Base-by-base conservation (phyloP, 2,329 filamentous ascomycete species). In the Pseudogymnoascus sp. region DNA sequence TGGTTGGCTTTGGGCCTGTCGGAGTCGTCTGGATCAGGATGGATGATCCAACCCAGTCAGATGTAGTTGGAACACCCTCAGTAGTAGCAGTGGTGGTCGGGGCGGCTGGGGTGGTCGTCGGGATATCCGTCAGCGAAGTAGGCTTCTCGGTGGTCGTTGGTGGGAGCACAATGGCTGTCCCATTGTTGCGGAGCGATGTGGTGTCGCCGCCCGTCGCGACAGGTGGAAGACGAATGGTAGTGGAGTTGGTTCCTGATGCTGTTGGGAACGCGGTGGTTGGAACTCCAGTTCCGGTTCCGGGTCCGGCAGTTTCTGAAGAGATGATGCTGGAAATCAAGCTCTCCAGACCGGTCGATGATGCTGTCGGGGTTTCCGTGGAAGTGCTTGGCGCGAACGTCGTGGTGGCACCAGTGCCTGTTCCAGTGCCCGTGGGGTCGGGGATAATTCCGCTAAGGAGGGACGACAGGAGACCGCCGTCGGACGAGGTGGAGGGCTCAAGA, bases 21-120 rank as follows among this genome's bases (percentile, higher is more conserved):
- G 18, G 46, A 31, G 46, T 53, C 10, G 46, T 31, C 25, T 53
- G 46, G 25, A 53, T 53, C 46, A 53, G n/a, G 25, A 53, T 53
- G n/a, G 46, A 53, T 12, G 46, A 53, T 53, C 46, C 46, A 53
- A 53, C 46, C 46, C 46, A 53, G 46, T 53, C 46, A 18, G 46
- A 53, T 31, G 46, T 53, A 53, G 46, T 53, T 18, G 46, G 46
- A 16, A 53, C 46, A 16, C 2, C 42, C 3, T 23, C 42, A 8
- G 40, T 18, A 23, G 37, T 16, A 3, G 21, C 12, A 4, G 21
- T 18, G 10, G n/a, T 53, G 25, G 36, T 14, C 36, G 36, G 12
- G 14, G 4, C 8, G n/a, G 18, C 6, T 1, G 18, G 18, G n/a
- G 5, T 44, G 21, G 42, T 44, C 11, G 18, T 44, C 18, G 42